Evolutionary conservation across 768 basidiomycete species (phyloP).

Genomic region (Leccinum olivaceopallidum): DNA sequence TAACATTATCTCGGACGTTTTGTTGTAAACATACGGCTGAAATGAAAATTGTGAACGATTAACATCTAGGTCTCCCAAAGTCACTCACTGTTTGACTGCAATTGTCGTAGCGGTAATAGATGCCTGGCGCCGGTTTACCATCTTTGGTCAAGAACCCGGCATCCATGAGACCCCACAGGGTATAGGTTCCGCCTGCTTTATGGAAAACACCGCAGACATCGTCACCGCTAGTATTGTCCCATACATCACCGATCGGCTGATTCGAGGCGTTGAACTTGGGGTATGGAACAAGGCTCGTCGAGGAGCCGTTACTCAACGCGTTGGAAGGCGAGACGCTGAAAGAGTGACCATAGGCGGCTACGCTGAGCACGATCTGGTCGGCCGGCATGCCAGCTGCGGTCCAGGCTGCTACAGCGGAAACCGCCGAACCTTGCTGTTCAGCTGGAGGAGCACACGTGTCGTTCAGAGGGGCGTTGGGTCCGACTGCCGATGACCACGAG

Average conservation of each 20-base stretch:
- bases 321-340: conserved; percentile 43
- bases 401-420: conserved; percentile 73
- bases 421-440: conserved; percentile 71
- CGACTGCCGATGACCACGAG: conserved; percentile 52
- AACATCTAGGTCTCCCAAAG: neutral
- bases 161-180: conserved; percentile 60
- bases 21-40: conserved; percentile 69
- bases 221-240: conserved; percentile 48
- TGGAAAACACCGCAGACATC: conserved; percentile 55
- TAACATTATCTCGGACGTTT: conserved; percentile 54
- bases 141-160: conserved; percentile 48
- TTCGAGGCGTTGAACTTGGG: conserved; percentile 47
- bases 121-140: conserved; percentile 39
- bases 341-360: conserved; percentile 82
- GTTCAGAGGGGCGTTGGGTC: conserved; percentile 80
- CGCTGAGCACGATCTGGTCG: conserved; percentile 71
- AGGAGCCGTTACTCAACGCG: conserved; percentile 39
- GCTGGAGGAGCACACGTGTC: conserved; percentile 66
- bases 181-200: conserved; percentile 52
- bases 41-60: conserved; percentile 1
- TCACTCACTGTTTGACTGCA: conserved; percentile 72
- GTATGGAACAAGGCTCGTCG: conserved; percentile 42
- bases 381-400: conserved; percentile 71
- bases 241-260: conserved; percentile 55
- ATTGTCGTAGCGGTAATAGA: conserved; percentile 56